Conservation (phyloP, 1,284 basidiomycete genomes). For the Fomitopsis schrenkii region DNA sequence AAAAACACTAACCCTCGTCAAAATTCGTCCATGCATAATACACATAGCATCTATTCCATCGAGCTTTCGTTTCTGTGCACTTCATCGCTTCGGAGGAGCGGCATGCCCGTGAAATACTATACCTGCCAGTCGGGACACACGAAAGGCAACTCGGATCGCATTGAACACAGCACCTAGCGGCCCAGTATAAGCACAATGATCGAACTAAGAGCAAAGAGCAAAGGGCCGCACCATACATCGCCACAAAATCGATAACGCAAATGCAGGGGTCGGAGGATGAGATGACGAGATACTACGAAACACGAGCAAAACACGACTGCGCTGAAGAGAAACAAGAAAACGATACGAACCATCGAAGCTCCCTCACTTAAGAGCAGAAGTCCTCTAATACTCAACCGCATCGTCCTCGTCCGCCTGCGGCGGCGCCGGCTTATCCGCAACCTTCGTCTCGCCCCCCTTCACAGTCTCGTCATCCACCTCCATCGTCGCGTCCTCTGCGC, state of each 20-base stretch:
- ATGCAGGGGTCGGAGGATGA: neutral
- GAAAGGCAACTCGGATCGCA: neutral
- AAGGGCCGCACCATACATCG: neutral
- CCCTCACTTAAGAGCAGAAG: neutral
- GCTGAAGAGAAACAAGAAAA: neutral
- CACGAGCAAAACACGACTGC: neutral
- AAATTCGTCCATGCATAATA: neutral
- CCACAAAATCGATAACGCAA: neutral
- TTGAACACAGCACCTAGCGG: neutral
- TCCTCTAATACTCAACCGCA: conserved; percentile 51
- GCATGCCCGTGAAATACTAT: neutral
- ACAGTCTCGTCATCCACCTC: conserved; percentile 24
- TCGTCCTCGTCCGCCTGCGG: conserved; percentile 50
- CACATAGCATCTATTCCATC: neutral
- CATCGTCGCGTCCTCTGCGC: conserved; percentile 18
- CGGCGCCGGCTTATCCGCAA: conserved; percentile 23
- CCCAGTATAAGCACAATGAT: neutral
- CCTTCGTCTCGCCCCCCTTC: conserved; percentile 23
- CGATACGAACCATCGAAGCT: neutral
- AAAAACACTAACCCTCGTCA: no score
- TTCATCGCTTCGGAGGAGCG: neutral
- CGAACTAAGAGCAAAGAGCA: neutral
- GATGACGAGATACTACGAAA: neutral
- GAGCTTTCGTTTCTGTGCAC: neutral
- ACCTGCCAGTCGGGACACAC: neutral